Base-by-base conservation (phyloP, 2,329 filamentous ascomycete species). In the Colletotrichum navitas region DNA sequence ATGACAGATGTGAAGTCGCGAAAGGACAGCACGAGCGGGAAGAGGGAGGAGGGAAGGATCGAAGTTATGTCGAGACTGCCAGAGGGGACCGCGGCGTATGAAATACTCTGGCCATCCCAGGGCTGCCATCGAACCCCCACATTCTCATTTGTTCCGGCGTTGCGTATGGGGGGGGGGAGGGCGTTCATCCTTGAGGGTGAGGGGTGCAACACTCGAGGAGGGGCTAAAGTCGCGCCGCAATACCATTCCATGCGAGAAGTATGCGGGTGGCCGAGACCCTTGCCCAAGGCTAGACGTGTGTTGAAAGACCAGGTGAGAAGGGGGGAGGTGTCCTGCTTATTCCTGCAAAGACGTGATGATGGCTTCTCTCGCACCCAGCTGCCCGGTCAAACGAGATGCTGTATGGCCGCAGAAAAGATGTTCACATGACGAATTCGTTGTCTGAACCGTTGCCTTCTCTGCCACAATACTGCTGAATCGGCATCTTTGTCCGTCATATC, bases 71-170 rank as follows among this genome's bases (percentile, higher is more conserved):
- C 60, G 32, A 36, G 32, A 24, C 49, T 29, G 51, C 21, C 60
- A 51, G 54, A 71, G 71, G 71, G 63, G 41, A 52, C 54, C 32
- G 32, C 52, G 58, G 55, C 68, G 32, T 52, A 74, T 73, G 52
- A 73, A 74, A 73, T 67, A 73, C 59, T 68, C 49, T 68, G 71
- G 34, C 67, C 61, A 66, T 62, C 55, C 64, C 66, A 71, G 61
- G 65, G 59, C 68, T 67, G 16, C 14, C 58, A 63, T 59, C 41
- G 24, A 54, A 54, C 61, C 43, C 64, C 45, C 71, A 72, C 71
- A 59, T 59, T 60, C 36, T 61, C 52, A 29, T 58, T 60, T 64
- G 66, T 63, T 60, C 49, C 60, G 47, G 52, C 54, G 52, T 54
- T 43, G 52, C 54, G 59, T 59, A 54, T 68, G 29, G 29, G 29